A percentile compares a stretch with the other conserved stretches of the same genome.
Evolutionary conservation across 2,329 filamentous ascomycete genomes (phyloP).

Genomic region (Aspergillus caelatus): DNA sequence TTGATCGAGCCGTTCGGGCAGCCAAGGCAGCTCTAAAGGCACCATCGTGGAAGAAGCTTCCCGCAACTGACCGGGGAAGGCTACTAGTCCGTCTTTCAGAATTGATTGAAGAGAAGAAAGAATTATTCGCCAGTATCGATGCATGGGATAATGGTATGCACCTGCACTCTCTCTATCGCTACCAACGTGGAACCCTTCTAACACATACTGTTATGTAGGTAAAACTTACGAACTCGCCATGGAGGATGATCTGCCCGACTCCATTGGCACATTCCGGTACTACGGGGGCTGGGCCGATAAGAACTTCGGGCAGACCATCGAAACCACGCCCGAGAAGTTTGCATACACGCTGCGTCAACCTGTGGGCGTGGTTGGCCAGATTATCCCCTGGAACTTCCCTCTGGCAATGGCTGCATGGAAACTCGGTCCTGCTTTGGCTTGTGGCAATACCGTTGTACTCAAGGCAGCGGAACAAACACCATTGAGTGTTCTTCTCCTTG

Average conservation of each 20-base stretch:
- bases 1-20: constrained; percentile 71
- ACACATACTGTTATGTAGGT: constrained; percentile 17
- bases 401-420: constrained; percentile 78
- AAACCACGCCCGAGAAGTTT: constrained; percentile 69
- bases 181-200: no score
- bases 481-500: constrained; percentile 63
- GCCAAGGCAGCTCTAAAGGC: constrained; percentile 70
- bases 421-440: constrained; percentile 53
- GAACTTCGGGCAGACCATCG: constrained; percentile 76
- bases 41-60: constrained; percentile 68
- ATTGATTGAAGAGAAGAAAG: constrained; percentile 64
- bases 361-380: constrained; percentile 74
- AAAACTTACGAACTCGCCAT: constrained; percentile 71
- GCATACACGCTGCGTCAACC: constrained; percentile 78
- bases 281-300: constrained; percentile 82
- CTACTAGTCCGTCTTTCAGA: constrained; percentile 70
- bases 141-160: constrained; percentile 71
- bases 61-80: constrained; percentile 67
- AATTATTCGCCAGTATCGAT: constrained; percentile 65
- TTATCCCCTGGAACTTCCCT: constrained; percentile 83
- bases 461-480: constrained; percentile 64
- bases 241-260: constrained; percentile 64
- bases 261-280: constrained; percentile 66
- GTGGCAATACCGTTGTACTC: constrained; percentile 60
- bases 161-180: no score